A percentile compares a stretch with the other conserved stretches of the same genome.
phyloP scores from a whole-genome alignment of 1,284 basidiomycete genomes.

The Sphagnurus paluster region DNA sequence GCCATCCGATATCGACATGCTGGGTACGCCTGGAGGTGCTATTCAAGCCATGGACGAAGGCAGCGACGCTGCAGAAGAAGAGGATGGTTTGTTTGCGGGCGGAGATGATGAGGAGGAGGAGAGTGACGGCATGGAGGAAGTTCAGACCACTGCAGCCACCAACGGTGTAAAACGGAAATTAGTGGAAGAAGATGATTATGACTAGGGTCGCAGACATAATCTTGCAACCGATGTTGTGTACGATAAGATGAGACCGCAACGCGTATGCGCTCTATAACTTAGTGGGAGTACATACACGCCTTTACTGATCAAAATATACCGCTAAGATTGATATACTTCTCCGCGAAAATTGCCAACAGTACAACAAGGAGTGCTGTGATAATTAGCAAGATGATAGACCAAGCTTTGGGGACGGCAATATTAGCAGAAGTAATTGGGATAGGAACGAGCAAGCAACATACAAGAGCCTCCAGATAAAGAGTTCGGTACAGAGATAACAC shows the following conservation, averaged over 20 bases:
- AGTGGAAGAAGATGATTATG: constrained; percentile 84
- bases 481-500: constrained; percentile 75
- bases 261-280: constrained; percentile 12
- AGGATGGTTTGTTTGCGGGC: constrained; percentile 68
- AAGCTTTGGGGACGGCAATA: constrained; percentile 33
- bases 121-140: constrained; percentile 75
- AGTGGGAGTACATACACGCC: neutral
- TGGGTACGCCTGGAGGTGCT: constrained; percentile 41
- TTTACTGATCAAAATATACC: constrained; percentile 6
- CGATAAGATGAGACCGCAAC: constrained; percentile 7
- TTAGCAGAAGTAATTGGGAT: constrained; percentile 6
- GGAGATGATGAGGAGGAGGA: constrained; percentile 76
- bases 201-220: constrained; percentile 37
- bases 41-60: constrained; percentile 54
- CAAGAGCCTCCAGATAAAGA: constrained; percentile 50
- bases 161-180: constrained; percentile 76
- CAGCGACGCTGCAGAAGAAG: constrained; percentile 56
- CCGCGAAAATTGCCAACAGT: constrained; percentile 27
- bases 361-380: constrained; percentile 28
- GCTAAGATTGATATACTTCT: constrained; percentile 21
- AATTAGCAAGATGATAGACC: constrained; percentile 38
- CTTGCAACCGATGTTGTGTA: constrained; percentile 1
- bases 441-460: constrained; percentile 33
- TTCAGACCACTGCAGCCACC: constrained; percentile 46
- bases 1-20: constrained; percentile 69